Conservation (phyloP, 202 grass and related monocot species). For the Cymbopogon flexuosus region DNA sequence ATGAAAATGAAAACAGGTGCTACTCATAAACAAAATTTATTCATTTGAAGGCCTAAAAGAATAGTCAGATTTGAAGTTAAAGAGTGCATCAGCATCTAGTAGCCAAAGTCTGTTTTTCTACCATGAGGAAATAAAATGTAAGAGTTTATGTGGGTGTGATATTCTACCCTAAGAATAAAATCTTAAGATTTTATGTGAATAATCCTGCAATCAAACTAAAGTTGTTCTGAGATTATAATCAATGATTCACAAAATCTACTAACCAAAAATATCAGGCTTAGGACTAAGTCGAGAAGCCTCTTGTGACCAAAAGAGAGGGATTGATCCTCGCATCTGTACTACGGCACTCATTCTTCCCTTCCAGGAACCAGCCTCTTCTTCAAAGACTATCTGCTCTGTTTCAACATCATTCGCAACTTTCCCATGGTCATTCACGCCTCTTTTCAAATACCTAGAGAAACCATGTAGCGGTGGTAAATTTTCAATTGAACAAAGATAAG, state of each 20-base stretch:
- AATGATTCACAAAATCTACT: conserved; percentile 22
- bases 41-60: conserved; percentile 1
- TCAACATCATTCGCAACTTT: conserved; percentile 99
- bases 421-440: conserved; percentile 91
- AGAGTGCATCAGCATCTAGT: neutral
- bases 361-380: conserved; percentile 77
- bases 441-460: conserved; percentile 82
- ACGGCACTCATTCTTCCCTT: conserved; percentile 91
- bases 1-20: neutral
- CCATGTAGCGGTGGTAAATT: conserved; percentile 13
- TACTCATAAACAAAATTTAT: conserved; percentile 1
- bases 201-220: conserved; percentile 1
- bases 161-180: conserved; percentile 8
- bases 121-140: conserved; percentile 14
- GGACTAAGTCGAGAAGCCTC: conserved; percentile 92
- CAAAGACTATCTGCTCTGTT: conserved; percentile 94
- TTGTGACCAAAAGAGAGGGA: conserved; percentile 98
- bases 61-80: conserved; percentile 4
- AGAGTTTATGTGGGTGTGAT: neutral
- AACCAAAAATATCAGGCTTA: conserved; percentile 96
- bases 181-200: neutral
- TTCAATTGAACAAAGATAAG: conserved; percentile 1
- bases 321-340: conserved; percentile 95
- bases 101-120: conserved; percentile 1
- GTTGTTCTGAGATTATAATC: conserved; percentile 14